Base-by-base conservation (phyloP, 306 rosid species). In the Aeschynomene evenia region DNA sequence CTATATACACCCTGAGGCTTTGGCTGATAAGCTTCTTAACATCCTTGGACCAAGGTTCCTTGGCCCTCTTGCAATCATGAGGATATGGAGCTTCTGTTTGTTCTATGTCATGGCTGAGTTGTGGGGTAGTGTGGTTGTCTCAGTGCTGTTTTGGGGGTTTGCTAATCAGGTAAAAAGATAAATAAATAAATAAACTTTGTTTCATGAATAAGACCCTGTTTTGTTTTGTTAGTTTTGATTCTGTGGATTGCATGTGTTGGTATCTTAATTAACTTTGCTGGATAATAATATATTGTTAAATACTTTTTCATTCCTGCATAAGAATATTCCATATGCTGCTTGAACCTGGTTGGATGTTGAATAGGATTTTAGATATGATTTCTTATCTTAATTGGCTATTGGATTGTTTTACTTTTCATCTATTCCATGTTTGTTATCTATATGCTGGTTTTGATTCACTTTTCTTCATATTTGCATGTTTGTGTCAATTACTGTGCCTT, bases 81-180 rank as follows among this genome's bases (percentile, higher is more conserved):
- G 96, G 78, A 93, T 93, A 40, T 93, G 96, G 98, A 90, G 93
- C 73, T 93, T 93, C 56, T 93, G 98, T 66, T 81, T 93, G 85
- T 93, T 93, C 82, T 93, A 93, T 86, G 98, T 93, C 68, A 93
- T 93, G 98, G 98, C 98, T 82, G 97, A 93, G 81, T 77, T 93
- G 73, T 93, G 98, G 98, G 98, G 97, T 15, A 93, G 98, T 62
- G 98, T 93, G 53, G 98, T 93, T 40, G 29, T 93, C 77, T 93
- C 98, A 4, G 98, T 93, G 63, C 83, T 93, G 65, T 93, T 93
- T 66, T 93, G 98, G 97, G 98, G 98, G 10, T 82, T 93, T 73
- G 98, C 98, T 61, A 93, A 93, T 83, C 98, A 93, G 97, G 98
- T 93, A 77, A 28, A 28, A 28, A 28, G 5, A 28, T 2, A 28